Percentiles rank a stretch among this genome's conserved stretches.
These are phyloP conservation scores for Schwanniomyces polymorphus DNA, from an alignment of 805 yeast species.

Conservation along the genomic window DNA sequence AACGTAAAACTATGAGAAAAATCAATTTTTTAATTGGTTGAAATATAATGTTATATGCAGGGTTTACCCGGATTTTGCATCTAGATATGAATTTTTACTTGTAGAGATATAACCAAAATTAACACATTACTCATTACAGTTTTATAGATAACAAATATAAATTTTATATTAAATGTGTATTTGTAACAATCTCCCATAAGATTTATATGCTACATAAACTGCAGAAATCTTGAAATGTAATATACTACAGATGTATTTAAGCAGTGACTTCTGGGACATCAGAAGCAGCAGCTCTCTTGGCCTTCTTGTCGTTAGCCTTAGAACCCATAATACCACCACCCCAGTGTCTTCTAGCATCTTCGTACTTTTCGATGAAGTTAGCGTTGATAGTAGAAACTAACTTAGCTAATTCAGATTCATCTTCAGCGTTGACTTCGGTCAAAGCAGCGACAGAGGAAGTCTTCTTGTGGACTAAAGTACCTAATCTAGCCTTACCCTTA, in stretches of 20 bases:
- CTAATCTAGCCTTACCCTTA: slow-evolving; percentile 98
- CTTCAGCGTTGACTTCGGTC: slow-evolving; percentile 93
- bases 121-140: no score
- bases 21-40: slow-evolving; percentile 26
- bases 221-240: not conserved
- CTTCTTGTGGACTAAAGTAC: slow-evolving; percentile 96
- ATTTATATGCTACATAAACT: not conserved
- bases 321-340: slow-evolving; percentile 99
- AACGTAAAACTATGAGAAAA: slow-evolving; percentile 20
- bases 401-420: slow-evolving; percentile 91
- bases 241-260: slow-evolving; percentile 5
- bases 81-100: not conserved
- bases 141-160: no score
- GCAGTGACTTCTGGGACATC: slow-evolving; percentile 22
- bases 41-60: not conserved
- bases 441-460: slow-evolving; percentile 96
- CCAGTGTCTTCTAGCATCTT: slow-evolving; percentile 97
- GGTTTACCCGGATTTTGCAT: slow-evolving; percentile 6
- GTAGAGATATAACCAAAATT: no score
- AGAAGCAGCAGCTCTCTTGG: slow-evolving; percentile 68
- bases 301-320: slow-evolving; percentile 84
- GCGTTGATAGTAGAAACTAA: slow-evolving; percentile 90
- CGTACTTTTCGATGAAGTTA: slow-evolving; percentile 92
- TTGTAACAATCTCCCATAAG: not conserved
- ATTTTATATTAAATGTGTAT: not conserved